Base-by-base conservation (phyloP, 192 early-diverging fungal species). In the Coemansia sp. region DNA sequence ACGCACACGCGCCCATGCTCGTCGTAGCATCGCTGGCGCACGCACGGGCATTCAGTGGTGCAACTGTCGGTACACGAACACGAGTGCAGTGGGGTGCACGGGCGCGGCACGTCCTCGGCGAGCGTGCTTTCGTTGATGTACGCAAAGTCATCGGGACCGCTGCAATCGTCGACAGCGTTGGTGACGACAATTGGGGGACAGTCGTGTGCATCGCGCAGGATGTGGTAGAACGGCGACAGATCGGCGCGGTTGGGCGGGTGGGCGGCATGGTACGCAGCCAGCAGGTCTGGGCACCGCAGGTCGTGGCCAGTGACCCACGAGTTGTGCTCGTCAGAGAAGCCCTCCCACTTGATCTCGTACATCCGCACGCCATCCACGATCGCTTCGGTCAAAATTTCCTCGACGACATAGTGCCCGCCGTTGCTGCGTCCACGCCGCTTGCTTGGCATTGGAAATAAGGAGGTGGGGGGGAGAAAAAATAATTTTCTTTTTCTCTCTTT, bases 141-240 rank as follows among this genome's bases (percentile, higher is more conserved):
- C 16, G 36, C 66, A 44, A 78, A 78, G 54, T 60, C 40, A 17
- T 66, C 57, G 0, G 69, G 69, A 16, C 40, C 56, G 8, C 64
- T 58, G 5, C 61, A 64, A 7, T 26, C 18, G 43, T 80, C 78
- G 12, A 80, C 72, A 2, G 58, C 56, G 52, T 80, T 80, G 28
- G 36, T 40, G 8, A 71, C 62, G 2, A 60, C 48, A n/a, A 80
- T 69, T 0, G 51, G 51, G 16, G 42, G 43, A 16, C 45, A 56
- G 52, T 60, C 38, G 10, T 9, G 38, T 14, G 69, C 69, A 17
- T 44, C 32, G 21, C 31, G 26, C 16, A 76, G 31, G 30, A 76
- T 16, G 23, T 28, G 15, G 53, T 64, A 61, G 50, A 76, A 76
- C 58, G 26, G 16, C 28, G 53, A 53, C 21, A 76, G 53, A 12